Percentiles rank a stretch among this genome's conserved stretches.
phyloP scores from a whole-genome alignment of 2,329 filamentous ascomycete genomes.

The Pseudogymnoascus sp. region DNA sequence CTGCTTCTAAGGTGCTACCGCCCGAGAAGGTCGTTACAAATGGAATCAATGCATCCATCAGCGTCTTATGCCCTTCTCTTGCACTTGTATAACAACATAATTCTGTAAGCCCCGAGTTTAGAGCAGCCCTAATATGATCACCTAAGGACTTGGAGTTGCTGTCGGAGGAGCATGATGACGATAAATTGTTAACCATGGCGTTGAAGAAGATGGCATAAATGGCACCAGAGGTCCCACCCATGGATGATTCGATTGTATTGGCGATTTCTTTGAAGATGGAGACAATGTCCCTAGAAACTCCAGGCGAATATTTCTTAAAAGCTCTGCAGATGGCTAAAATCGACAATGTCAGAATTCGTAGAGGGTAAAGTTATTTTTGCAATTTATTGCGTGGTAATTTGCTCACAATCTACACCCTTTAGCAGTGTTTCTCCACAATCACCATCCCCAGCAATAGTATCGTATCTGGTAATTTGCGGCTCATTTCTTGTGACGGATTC shows the following conservation, averaged over 20 bases:
- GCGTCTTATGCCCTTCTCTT: background rate
- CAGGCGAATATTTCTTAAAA: background rate
- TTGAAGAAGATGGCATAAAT: slow-evolving; percentile 8
- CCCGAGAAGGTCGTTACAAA: background rate
- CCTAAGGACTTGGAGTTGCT: background rate
- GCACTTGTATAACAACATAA: slow-evolving; percentile 7
- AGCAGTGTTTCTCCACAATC: slow-evolving; percentile 25
- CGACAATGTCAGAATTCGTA: background rate
- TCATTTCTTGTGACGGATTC: slow-evolving; percentile 13
- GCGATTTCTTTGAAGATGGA: background rate
- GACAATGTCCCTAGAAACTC: background rate
- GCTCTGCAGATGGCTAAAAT: background rate
- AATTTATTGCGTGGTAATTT: background rate
- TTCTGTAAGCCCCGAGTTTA: background rate
- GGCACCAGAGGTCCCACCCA: slow-evolving; percentile 9
- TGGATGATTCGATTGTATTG: background rate
- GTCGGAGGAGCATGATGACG: background rate
- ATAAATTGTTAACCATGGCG: background rate
- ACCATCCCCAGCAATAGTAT: slow-evolving; percentile 32
- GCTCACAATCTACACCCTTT: background rate
- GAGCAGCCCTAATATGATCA: background rate
- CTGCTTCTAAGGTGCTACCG: background rate
- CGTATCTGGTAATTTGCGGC: slow-evolving; percentile 28
- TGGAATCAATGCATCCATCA: slow-evolving; percentile 9
- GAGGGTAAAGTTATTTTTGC: background rate